A percentile compares a stretch with the other conserved stretches of the same genome.
Conservation (phyloP, 306 rosid species). For the Urtica urens region DNA sequence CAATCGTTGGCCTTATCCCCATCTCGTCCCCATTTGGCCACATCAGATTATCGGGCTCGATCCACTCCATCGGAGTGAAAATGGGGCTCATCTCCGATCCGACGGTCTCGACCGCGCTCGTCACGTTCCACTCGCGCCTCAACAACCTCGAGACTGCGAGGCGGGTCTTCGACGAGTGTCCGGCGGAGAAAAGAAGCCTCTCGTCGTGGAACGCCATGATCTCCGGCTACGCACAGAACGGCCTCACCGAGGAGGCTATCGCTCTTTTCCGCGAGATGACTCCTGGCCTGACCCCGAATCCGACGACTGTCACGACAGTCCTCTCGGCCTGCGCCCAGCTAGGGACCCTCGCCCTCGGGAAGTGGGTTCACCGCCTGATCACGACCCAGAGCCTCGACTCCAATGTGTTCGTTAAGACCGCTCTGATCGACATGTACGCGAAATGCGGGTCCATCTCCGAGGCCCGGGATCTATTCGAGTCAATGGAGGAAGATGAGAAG, state of each 20-base stretch:
- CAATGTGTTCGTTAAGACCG: constrained; percentile 65
- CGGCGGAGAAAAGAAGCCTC: constrained; percentile 61
- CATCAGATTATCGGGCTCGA: constrained; percentile 40
- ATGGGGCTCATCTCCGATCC: constrained; percentile 46
- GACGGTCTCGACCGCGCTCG: constrained; percentile 68
- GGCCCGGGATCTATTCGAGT: constrained; percentile 64
- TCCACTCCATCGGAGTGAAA: constrained; percentile 61
- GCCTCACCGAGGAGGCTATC: constrained; percentile 65
- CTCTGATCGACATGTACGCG: constrained; percentile 86
- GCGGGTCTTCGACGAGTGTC: constrained; percentile 65
- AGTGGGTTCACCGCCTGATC: constrained; percentile 73
- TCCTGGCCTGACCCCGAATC: constrained; percentile 55
- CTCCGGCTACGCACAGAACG: constrained; percentile 83
- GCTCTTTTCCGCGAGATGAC: constrained; percentile 76
- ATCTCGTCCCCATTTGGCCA: constrained; percentile 67
- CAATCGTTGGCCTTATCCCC: constrained; percentile 77
- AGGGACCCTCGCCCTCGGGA: constrained; percentile 73
- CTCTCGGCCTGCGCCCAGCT: constrained; percentile 98
- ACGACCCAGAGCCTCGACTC: constrained; percentile 56
- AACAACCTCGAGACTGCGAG: constrained; percentile 64
- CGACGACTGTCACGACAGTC: constrained; percentile 61
- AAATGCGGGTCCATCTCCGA: constrained; percentile 77
- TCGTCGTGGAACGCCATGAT: constrained; percentile 95
- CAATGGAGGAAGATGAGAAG: constrained; percentile 53
- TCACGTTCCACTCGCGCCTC: constrained; percentile 55